These are phyloP conservation scores for Cercophora sp. DNA, from an alignment of 495 filamentous ascomycete genomes.

Conservation along the genomic window DNA sequence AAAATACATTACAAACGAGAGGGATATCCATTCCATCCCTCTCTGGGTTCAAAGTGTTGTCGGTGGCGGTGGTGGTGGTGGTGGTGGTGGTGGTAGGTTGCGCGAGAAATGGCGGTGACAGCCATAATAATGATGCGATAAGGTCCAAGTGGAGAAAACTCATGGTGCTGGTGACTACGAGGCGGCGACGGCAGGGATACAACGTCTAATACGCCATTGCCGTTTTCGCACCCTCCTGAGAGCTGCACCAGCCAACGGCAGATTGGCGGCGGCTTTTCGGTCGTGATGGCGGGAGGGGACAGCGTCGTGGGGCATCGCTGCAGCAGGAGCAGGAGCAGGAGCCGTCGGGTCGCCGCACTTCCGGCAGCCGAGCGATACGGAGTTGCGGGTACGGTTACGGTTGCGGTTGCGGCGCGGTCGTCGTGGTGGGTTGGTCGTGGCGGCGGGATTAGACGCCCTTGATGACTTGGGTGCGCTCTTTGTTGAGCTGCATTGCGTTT, in stretches of 20 bases:
- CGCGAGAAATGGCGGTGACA: too few relatives aligned
- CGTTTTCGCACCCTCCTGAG: constrained; percentile 3
- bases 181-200: not conserved
- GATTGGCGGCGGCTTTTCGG: not conserved
- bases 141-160: too few relatives aligned
- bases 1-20: constrained; percentile 11
- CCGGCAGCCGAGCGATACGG: not conserved
- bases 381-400: not conserved
- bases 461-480: constrained; percentile 70
- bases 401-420: not conserved
- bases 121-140: too few relatives aligned
- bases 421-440: not conserved
- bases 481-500: constrained; percentile 86
- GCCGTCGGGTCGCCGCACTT: not conserved
- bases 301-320: not conserved
- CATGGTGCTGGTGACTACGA: too few relatives aligned
- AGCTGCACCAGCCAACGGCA: not conserved
- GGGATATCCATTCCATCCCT: too few relatives aligned
- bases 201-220: constrained; percentile 4
- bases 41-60: too few relatives aligned
- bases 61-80: not conserved
- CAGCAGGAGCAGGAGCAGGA: not conserved
- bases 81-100: not conserved
- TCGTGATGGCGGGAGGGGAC: not conserved
- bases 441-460: constrained; percentile 39